A percentile compares a stretch with the other conserved stretches of the same genome.
These are phyloP conservation scores for Sporisorium iseilematis-ciliati DNA, from an alignment of 1,284 basidiomycete genomes.

Conservation along the genomic window DNA sequence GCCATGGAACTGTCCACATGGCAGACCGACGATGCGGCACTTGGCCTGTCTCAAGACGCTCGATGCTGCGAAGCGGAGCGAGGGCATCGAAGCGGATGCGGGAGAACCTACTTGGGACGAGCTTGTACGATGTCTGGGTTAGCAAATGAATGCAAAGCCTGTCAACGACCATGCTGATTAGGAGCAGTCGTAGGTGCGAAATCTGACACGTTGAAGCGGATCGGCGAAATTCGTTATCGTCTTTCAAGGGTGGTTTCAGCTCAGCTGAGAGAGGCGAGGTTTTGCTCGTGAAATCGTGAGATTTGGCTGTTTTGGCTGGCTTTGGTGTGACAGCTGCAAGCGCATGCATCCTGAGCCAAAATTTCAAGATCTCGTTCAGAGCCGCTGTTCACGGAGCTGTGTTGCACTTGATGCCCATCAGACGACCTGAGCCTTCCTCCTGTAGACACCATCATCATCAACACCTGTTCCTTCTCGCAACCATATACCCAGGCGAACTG, in stretches of 20 bases:
- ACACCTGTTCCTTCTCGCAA: background rate
- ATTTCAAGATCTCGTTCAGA: too few relatives aligned
- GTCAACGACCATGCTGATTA: too few relatives aligned
- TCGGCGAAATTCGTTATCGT: background rate
- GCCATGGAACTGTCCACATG: conserved; percentile 97
- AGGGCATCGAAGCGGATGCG: conserved; percentile 1
- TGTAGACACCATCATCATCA: background rate
- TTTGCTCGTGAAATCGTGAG: conserved; percentile 18
- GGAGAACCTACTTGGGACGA: conserved; percentile 20
- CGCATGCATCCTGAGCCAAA: too few relatives aligned
- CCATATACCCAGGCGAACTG: conserved; percentile 9
- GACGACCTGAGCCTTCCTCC: too few relatives aligned
- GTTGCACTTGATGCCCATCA: too few relatives aligned
- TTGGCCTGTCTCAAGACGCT: conserved; percentile 50
- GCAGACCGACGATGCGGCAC: conserved; percentile 90
- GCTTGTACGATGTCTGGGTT: conserved; percentile 14
- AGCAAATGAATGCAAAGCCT: background rate
- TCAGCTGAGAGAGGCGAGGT: background rate
- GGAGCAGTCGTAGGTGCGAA: background rate
- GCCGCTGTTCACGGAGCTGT: too few relatives aligned
- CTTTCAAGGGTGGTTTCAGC: background rate
- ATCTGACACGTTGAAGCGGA: background rate
- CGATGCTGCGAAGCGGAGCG: background rate
- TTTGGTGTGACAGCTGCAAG: background rate
- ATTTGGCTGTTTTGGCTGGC: background rate